These are phyloP conservation scores for Lipomyces yarrowii DNA, from an alignment of 1,139 yeast genomes.

Conservation along the genomic window DNA sequence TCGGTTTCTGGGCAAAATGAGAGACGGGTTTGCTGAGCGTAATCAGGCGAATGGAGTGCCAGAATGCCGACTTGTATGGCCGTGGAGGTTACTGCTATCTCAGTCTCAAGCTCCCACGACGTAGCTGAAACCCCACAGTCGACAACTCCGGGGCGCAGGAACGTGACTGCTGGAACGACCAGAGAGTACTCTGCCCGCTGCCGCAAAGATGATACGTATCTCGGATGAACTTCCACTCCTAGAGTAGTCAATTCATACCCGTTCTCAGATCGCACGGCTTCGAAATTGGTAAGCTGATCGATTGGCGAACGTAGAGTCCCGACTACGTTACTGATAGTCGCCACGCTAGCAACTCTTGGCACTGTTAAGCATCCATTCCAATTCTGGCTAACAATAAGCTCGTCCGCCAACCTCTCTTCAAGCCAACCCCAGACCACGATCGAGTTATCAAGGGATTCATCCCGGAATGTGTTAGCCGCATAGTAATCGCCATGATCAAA, in stretches of 20 bases:
- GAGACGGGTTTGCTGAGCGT: neutral
- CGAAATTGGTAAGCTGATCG: neutral
- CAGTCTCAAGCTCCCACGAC: conserved; percentile 9
- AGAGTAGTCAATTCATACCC: neutral
- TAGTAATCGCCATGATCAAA: conserved; percentile 14
- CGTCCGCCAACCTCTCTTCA: conserved; percentile 10
- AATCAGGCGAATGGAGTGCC: conserved; percentile 5
- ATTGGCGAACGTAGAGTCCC: conserved; percentile 3
- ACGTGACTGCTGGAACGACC: neutral
- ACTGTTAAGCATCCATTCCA: conserved; percentile 12
- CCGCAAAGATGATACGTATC: neutral
- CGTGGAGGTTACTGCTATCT: neutral
- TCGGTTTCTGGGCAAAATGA: neutral
- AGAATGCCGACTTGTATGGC: conserved; percentile 4
- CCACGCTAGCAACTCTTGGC: conserved; percentile 7
- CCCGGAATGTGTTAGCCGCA: conserved; percentile 12
- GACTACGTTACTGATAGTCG: neutral
- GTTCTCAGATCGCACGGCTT: neutral
- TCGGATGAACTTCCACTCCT: conserved; percentile 5
- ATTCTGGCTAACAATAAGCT: neutral
- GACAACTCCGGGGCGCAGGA: neutral
- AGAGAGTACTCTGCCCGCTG: neutral
- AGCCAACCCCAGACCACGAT: conserved; percentile 13
- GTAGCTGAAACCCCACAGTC: neutral
- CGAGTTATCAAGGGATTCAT: neutral